Base-by-base conservation (phyloP, 768 basidiomycete genomes). In the Pleurotus djamor region DNA sequence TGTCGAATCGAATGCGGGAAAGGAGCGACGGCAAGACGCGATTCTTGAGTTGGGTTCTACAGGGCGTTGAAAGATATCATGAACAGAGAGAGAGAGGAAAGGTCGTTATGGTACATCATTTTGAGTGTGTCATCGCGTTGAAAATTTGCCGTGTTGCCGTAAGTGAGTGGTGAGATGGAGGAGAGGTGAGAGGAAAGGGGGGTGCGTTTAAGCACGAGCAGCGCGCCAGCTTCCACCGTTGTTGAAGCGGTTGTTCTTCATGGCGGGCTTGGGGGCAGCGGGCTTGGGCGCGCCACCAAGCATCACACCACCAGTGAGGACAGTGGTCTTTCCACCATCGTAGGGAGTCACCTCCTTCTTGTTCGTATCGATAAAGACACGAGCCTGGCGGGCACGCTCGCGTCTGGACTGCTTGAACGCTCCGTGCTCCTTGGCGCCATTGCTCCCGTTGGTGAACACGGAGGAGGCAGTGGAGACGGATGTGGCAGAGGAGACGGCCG, bases 301-400 rank as follows among this genome's bases (percentile, higher is more conserved):
- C 91, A 93, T 93, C 64, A 92, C 91, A 63, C 91, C 91, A 59
- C 91, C 91, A 2, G 91, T 92, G 65, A 93, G 83, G 52, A 92
- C 91, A 33, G 91, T 92, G 56, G 91, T 93, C 81, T 91, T 92
- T 63, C 91, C 91, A 58, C 90, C 91, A 64, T 93, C 91, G 66
- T 93, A 93, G 66, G 89, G 88, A 49, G 91, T 92, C 62, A 92
- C 88, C 48, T 89, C 88, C 57, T 74, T 91, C 79, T 87, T 92
- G 67, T 86, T 74, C 17, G 79, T 83, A 71, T 93, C 91, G 57
- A 93, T 72, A 68, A 81, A 91, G 64, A 92, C 88, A 62, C 84
- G 85, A 21, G 82, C 82, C 69, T 87, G 86, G 62, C 86, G 81
- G 7, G 83, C 83, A 52, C 80, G 82, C 71, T 91, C 89, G 60